These are phyloP conservation scores for Kwoniella shivajii DNA, from an alignment of 1,284 basidiomycete species.

Conservation along the genomic window DNA sequence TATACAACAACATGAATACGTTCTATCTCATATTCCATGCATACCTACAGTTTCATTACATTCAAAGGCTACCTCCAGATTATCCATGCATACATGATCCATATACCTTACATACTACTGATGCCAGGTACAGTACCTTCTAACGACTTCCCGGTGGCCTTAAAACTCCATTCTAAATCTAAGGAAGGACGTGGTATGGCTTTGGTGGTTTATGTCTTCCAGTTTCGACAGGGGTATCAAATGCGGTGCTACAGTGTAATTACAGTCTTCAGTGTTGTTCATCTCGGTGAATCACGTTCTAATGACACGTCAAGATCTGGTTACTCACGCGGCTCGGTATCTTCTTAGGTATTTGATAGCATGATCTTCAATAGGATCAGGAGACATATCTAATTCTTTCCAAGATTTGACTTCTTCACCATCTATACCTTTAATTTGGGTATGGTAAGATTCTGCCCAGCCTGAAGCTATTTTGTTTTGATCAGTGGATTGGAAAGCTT, in stretches of 20 bases:
- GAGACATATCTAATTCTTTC: constrained; percentile 62
- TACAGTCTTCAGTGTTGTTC: no score
- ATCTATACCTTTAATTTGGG: constrained; percentile 43
- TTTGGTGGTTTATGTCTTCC: constrained; percentile 52
- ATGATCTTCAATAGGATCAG: constrained; percentile 83
- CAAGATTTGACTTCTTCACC: constrained; percentile 57
- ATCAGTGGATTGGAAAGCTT: constrained; percentile 56
- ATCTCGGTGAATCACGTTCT: neutral
- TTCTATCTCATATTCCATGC: no score
- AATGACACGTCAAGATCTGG: neutral
- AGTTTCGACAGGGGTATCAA: constrained; percentile 54
- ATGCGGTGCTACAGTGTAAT: constrained; percentile 40
- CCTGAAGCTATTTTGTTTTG: constrained; percentile 38
- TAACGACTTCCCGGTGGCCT: no score
- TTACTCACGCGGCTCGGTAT: constrained; percentile 71
- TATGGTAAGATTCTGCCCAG: constrained; percentile 57
- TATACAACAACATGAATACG: no score
- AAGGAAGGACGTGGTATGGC: constrained; percentile 57
- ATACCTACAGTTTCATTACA: no score
- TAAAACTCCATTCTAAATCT: constrained; percentile 32
- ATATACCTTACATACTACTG: no score
- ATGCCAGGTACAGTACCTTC: no score
- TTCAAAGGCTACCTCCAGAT: no score
- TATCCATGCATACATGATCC: no score
- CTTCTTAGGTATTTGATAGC: constrained; percentile 89